Percentiles rank a stretch among this genome's conserved stretches.
phyloP scores from a whole-genome alignment of 805 yeast genomes.

The Lipomyces orientalis region DNA sequence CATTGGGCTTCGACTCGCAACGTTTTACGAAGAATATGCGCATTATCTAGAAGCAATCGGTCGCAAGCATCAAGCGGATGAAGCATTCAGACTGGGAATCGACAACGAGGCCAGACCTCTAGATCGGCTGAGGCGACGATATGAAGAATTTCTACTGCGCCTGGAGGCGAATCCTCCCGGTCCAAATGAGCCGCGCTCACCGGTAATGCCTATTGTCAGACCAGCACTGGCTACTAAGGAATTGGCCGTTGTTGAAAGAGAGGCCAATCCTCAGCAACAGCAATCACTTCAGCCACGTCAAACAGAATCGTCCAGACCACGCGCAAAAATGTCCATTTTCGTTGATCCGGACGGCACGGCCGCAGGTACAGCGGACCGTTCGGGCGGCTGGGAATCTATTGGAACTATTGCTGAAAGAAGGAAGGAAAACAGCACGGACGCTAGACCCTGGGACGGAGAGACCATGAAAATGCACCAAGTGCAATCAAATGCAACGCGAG shows the following conservation, averaged over 20 bases:
- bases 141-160: conserved; percentile 54
- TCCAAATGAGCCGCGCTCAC: conserved; percentile 47
- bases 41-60: conserved; percentile 59
- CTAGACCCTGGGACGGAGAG: conserved; percentile 71
- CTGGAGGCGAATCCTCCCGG: conserved; percentile 41
- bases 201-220: conserved; percentile 45
- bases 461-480: conserved; percentile 39
- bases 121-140: conserved; percentile 52
- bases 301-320: conserved; percentile 6
- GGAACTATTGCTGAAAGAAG: conserved; percentile 57
- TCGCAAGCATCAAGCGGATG: conserved; percentile 59
- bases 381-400: conserved; percentile 52
- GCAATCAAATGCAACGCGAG: conserved; percentile 23
- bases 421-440: conserved; percentile 66
- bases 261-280: conserved; percentile 12
- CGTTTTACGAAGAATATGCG: conserved; percentile 82
- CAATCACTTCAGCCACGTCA: conserved; percentile 4
- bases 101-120: conserved; percentile 69
- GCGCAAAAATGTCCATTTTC: conserved; percentile 50
- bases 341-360: conserved; percentile 45
- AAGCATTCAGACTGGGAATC: conserved; percentile 65
- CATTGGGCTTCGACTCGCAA: conserved; percentile 70
- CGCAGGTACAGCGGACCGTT: conserved; percentile 16
- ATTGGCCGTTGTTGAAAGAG: conserved; percentile 29
- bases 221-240: conserved; percentile 49